Percentiles rank a stretch among this genome's conserved stretches.
Conservation (phyloP, 352 stramenopile species). For the Saprolegnia diclina region DNA sequence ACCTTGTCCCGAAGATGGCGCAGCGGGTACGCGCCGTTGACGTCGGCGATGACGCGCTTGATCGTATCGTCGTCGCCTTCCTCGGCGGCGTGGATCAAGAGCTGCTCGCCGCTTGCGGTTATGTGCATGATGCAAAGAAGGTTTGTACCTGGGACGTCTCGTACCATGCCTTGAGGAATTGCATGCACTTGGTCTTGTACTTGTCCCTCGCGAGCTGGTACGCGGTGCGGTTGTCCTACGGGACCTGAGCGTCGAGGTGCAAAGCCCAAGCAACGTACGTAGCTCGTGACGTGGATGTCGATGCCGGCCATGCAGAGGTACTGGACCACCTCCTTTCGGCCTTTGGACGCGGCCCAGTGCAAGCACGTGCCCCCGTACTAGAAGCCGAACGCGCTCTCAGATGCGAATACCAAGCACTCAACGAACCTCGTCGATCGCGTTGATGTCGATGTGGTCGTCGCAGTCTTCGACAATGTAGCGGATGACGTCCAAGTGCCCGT, state of each 20-base stretch:
- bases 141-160: conserved; percentile 80
- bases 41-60: conserved; percentile 66
- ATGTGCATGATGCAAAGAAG: too few relatives aligned
- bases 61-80: conserved; percentile 78
- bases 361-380: conserved; percentile 81
- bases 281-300: conserved; percentile 85
- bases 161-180: conserved; percentile 85
- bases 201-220: conserved; percentile 87
- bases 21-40: conserved; percentile 71
- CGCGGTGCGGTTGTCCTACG: conserved; percentile 82
- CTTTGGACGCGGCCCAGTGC: conserved; percentile 79
- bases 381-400: background rate
- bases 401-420: background rate
- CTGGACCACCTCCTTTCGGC: conserved; percentile 81
- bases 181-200: conserved; percentile 81
- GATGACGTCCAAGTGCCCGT: conserved; percentile 82
- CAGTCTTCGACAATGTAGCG: conserved; percentile 78
- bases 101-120: conserved; percentile 36
- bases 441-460: conserved; percentile 75
- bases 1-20: conserved; percentile 83
- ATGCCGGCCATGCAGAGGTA: conserved; percentile 86
- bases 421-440: conserved; percentile 75
- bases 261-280: conserved; percentile 43
- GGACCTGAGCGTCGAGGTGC: background rate
- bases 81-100: conserved; percentile 79